Percentiles rank a stretch among this genome's conserved stretches.
Conservation (phyloP, 352 stramenopile genomes). For the Phytopythium montanum region DNA sequence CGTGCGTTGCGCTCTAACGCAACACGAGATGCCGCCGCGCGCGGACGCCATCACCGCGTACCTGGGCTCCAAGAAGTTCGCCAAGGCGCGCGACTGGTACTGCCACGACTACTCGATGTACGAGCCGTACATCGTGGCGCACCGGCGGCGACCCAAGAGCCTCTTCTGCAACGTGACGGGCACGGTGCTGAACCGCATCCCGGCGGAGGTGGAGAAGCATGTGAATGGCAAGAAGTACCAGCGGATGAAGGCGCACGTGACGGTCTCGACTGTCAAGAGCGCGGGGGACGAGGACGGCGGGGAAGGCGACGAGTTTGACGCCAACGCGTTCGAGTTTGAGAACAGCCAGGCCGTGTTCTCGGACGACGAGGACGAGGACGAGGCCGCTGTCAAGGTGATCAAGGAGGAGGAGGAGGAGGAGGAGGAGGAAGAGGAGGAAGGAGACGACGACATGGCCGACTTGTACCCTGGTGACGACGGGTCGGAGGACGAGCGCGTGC, state of each 20-base stretch:
- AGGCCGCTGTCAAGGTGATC: slow-evolving; percentile 16
- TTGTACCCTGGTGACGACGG: slow-evolving; percentile 60
- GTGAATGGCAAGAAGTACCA: slow-evolving; percentile 87
- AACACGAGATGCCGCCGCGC: slow-evolving; percentile 75
- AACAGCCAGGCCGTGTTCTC: slow-evolving; percentile 72
- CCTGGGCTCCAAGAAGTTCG: slow-evolving; percentile 75
- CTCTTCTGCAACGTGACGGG: slow-evolving; percentile 89
- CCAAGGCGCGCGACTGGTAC: slow-evolving; percentile 85
- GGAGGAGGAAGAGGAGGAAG: slow-evolving; percentile 18
- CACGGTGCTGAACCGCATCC: slow-evolving; percentile 87
- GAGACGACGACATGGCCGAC: slow-evolving; percentile 55
- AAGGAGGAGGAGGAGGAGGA: slow-evolving; percentile 16
- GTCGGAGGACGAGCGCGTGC: slow-evolving; percentile 29
- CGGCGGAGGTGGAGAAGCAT: slow-evolving; percentile 85
- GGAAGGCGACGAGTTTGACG: slow-evolving; percentile 53
- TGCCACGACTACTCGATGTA: slow-evolving; percentile 90
- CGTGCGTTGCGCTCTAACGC: slow-evolving; percentile 67
- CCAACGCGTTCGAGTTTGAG: slow-evolving; percentile 80
- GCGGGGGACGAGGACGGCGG: slow-evolving; percentile 23
- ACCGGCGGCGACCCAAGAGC: slow-evolving; percentile 79
- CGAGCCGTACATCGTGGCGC: slow-evolving; percentile 86
- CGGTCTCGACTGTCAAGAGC: slow-evolving; percentile 29
- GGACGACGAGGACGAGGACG: slow-evolving; percentile 56
- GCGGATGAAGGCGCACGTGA: slow-evolving; percentile 73
- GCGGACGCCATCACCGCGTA: slow-evolving; percentile 59